Conservation (phyloP, 208 protist species). For the Phytomonas sp. region DNA sequence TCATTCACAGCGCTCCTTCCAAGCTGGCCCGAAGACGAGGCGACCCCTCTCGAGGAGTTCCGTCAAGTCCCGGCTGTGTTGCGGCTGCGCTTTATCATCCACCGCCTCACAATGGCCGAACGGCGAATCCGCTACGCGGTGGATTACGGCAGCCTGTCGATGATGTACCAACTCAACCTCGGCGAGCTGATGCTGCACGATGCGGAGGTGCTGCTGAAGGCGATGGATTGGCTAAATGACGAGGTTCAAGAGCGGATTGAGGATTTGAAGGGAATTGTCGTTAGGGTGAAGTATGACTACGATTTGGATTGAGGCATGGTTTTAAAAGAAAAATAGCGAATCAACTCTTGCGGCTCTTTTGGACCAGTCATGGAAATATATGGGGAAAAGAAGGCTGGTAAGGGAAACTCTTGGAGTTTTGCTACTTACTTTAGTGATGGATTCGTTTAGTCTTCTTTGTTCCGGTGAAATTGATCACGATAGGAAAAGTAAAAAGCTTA, state of each 20-base stretch:
- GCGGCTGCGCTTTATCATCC: constrained; percentile 62
- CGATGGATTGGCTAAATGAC: constrained; percentile 73
- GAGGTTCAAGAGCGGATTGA: constrained; percentile 43
- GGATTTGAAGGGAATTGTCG: constrained; percentile 29
- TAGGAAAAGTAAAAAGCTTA: background rate
- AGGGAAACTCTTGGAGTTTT: background rate
- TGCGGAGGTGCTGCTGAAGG: constrained; percentile 44
- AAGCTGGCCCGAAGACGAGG: constrained; percentile 62
- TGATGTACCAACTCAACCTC: constrained; percentile 84
- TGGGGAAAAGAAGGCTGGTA: background rate
- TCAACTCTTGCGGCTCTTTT: background rate
- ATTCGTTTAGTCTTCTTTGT: background rate
- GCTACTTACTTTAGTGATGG: background rate
- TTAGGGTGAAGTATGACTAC: constrained; percentile 66
- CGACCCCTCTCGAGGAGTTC: constrained; percentile 53
- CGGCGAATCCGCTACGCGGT: constrained; percentile 61
- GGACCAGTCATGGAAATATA: background rate
- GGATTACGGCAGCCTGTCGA: constrained; percentile 72
- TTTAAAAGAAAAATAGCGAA: constrained; percentile 2
- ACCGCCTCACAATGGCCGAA: constrained; percentile 67
- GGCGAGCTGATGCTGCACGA: constrained; percentile 75
- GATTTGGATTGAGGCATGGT: constrained; percentile 53
- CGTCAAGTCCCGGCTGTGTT: constrained; percentile 31
- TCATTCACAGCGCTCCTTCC: constrained; percentile 42
- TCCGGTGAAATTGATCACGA: background rate